Conservation (phyloP, 768 basidiomycete genomes). For the Tylopilus rubrobrunneus region DNA sequence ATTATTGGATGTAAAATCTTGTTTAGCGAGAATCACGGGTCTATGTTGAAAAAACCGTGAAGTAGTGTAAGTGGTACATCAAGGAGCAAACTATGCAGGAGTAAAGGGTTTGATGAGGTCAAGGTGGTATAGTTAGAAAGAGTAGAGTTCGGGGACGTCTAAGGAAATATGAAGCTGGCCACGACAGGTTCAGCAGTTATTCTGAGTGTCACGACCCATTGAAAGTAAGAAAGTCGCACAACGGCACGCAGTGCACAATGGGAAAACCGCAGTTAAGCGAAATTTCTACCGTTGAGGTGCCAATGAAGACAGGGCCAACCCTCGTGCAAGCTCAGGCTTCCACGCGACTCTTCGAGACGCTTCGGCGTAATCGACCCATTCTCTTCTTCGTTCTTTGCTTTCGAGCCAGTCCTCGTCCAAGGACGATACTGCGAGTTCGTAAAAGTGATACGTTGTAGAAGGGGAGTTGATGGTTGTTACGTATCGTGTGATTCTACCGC, state of each 20-base stretch:
- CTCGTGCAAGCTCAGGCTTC: constrained; percentile 83
- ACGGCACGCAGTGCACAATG: constrained; percentile 6
- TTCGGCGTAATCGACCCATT: constrained; percentile 88
- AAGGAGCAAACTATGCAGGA: constrained; percentile 29
- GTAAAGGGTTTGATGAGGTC: constrained; percentile 13
- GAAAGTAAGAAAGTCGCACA: constrained; percentile 10
- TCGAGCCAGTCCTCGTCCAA: constrained; percentile 84
- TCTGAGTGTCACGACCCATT: constrained; percentile 9
- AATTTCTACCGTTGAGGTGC: constrained; percentile 44
- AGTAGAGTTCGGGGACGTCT: constrained; percentile 25
- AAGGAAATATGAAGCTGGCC: constrained; percentile 16
- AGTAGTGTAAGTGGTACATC: constrained; percentile 28
- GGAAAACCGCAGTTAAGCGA: neutral
- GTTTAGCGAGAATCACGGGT: constrained; percentile 21
- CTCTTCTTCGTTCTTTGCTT: constrained; percentile 70
- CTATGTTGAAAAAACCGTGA: constrained; percentile 25
- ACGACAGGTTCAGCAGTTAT: constrained; percentile 13
- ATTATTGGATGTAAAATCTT: constrained; percentile 19
- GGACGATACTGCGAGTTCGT: constrained; percentile 76
- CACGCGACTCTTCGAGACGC: constrained; percentile 70
- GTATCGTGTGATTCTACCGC: constrained; percentile 80
- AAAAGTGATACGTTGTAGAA: constrained; percentile 84
- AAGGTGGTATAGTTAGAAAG: constrained; percentile 29
- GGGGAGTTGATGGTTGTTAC: constrained; percentile 79
- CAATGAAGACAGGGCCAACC: constrained; percentile 65